phyloP scores from a whole-genome alignment of 129 eudicot genomes.

The Pittosporum tobira region DNA sequence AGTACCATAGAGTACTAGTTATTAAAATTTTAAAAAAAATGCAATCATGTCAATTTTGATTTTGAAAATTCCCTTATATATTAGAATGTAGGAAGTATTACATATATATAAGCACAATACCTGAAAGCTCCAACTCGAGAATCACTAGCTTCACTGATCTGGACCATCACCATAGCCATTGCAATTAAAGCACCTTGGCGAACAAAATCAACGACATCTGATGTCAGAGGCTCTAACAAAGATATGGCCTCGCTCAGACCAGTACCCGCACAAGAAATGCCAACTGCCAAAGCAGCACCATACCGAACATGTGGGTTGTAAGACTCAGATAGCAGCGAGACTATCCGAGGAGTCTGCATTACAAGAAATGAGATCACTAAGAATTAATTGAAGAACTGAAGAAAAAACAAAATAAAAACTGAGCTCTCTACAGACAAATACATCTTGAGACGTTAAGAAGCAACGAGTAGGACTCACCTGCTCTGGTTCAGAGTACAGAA shows the following conservation, averaged over 20 bases:
- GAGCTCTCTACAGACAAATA: too few relatives aligned
- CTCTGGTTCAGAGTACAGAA: constrained; percentile 89
- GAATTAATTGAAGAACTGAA: too few relatives aligned
- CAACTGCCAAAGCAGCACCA: constrained; percentile 97
- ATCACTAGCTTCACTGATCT: constrained; percentile 92
- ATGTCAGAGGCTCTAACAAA: constrained; percentile 87
- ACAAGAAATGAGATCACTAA: constrained; percentile 1
- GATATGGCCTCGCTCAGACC: constrained; percentile 97
- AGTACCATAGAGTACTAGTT: too few relatives aligned
- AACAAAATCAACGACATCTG: constrained; percentile 91
- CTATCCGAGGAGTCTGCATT: constrained; percentile 77
- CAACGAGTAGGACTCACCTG: constrained; percentile 52
- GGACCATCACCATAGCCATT: constrained; percentile 99
- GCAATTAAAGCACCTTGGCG: constrained; percentile 99
- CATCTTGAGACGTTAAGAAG: too few relatives aligned
- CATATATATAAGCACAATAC: constrained; percentile 20
- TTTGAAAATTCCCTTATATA: too few relatives aligned
- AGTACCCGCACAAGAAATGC: constrained; percentile 96
- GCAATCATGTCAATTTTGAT: too few relatives aligned
- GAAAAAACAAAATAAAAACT: too few relatives aligned
- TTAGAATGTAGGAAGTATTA: background rate
- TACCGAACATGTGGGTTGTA: constrained; percentile 97
- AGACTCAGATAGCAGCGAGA: constrained; percentile 72
- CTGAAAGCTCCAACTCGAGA: constrained; percentile 97
- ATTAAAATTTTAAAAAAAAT: too few relatives aligned